Percentiles rank a stretch among this genome's conserved stretches.
Conservation (phyloP, 805 yeast genomes). For the Ogataea methanolica region DNA sequence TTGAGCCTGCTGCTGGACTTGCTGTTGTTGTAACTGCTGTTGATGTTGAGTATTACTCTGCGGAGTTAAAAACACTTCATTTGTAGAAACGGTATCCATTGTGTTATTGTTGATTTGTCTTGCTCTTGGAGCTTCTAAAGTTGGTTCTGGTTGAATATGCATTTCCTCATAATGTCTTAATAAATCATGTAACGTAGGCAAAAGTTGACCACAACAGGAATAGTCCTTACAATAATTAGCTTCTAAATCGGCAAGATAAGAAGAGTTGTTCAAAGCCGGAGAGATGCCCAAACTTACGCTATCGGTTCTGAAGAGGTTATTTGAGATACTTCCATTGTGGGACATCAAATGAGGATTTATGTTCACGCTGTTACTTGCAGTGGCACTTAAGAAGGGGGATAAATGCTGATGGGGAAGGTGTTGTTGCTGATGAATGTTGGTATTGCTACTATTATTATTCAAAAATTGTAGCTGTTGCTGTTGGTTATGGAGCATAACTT, state of each 20-base stretch:
- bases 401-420: not conserved
- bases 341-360: slow-evolving; percentile 3
- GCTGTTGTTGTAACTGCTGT: slow-evolving; percentile 9
- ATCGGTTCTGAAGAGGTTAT: slow-evolving; percentile 26
- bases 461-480: slow-evolving; percentile 9
- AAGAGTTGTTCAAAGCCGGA: slow-evolving; percentile 65
- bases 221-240: slow-evolving; percentile 97
- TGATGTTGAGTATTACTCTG: slow-evolving; percentile 15
- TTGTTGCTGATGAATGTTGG: too few relatives aligned
- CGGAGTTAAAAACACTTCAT: slow-evolving; percentile 71
- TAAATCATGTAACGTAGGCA: slow-evolving; percentile 92
- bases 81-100: slow-evolving; percentile 87
- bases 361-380: slow-evolving; percentile 1
- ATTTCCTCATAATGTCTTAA: slow-evolving; percentile 95
- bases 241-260: slow-evolving; percentile 88
- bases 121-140: slow-evolving; percentile 35
- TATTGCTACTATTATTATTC: too few relatives aligned
- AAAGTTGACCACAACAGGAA: slow-evolving; percentile 87
- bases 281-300: slow-evolving; percentile 38
- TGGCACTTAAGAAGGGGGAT: slow-evolving; percentile 20
- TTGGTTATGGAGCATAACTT: slow-evolving; percentile 55
- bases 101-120: slow-evolving; percentile 43
- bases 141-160: slow-evolving; percentile 65
- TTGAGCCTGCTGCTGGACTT: not conserved
- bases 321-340: slow-evolving; percentile 9